phyloP scores from a whole-genome alignment of 2,329 filamentous ascomycete genomes.

The Penicillium thymicola region DNA sequence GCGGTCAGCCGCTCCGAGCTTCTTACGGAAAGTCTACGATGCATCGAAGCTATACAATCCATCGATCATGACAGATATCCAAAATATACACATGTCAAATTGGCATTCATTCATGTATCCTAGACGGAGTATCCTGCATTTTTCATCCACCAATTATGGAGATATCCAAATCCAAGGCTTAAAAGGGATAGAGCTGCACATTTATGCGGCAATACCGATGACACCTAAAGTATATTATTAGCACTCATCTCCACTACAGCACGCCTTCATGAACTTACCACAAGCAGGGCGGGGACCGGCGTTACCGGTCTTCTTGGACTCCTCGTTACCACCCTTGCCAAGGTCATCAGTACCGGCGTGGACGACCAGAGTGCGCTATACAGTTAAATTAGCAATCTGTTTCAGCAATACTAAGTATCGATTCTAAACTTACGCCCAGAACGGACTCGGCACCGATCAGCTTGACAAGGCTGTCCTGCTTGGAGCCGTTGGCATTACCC shows the following conservation, averaged over 20 bases:
- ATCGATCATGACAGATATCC: conserved; percentile 1
- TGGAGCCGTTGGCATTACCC: conserved; percentile 81
- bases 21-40: conserved; percentile 6
- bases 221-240: conserved; percentile 56
- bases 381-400: conserved; percentile 13
- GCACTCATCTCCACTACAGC: conserved; percentile 2
- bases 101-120: conserved; percentile 22
- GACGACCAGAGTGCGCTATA: conserved; percentile 85
- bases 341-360: conserved; percentile 96
- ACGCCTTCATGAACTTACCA: conserved; percentile 56
- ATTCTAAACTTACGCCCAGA: conserved; percentile 67
- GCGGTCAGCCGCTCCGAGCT: conserved; percentile 23
- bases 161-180: conserved; percentile 17
- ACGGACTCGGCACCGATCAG: conserved; percentile 94
- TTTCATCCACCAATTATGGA: conserved; percentile 17
- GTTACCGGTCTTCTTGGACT: conserved; percentile 98
- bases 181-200: conserved; percentile 12
- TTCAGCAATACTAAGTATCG: background rate
- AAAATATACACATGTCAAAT: conserved; percentile 3
- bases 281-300: conserved; percentile 91
- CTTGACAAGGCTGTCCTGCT: conserved; percentile 82
- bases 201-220: conserved; percentile 80
- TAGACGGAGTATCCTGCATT: conserved; percentile 21
- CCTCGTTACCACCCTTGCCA: conserved; percentile 84
- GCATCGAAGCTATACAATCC: background rate